Base-by-base conservation (phyloP, 495 filamentous ascomycete genomes). In the Staphylotrichum tortipilum region DNA sequence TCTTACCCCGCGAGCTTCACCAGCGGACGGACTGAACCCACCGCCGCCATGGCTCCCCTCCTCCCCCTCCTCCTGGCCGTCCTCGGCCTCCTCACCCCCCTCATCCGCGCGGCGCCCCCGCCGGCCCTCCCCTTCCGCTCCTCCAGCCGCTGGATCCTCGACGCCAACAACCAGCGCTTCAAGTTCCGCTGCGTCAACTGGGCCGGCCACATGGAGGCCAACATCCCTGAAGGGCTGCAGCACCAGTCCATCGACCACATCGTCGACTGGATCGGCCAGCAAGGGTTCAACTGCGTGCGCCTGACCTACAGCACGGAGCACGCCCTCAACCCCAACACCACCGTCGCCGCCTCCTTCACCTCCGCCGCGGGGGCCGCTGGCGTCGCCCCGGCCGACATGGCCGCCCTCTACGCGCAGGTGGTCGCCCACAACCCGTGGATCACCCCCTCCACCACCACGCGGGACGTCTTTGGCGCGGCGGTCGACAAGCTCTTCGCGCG, bases 241-340 rank as follows among this genome's bases (percentile, higher is more conserved):
- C 68, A 69, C 60, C 65, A 74, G 50, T 57, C 67, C 17, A 37
- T 75, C 18, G 60, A 63, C 49, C 57, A 57, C 59, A 67, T 76
- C 51, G 61, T 64, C 33, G 53, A 60, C 54, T 71, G 69, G 62
- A 69, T 78, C 59, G 40, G 60, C 29, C 30, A 47, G 18, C 63
- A 70, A 15, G 66, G 66, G 38, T 78, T 76, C 68, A 76, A 76
- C 68, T 78, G 75, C 63, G 72, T 78, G 39, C 73, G 75, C 17
- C 66, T 78, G 15, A 76, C 73, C 22, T 78, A 72, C 65, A 66
- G 62, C 38, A 75, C 68, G 62, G 75, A 78, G 57, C 71, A 71
- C 53, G 72, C 75, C 0, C 65, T 78, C 11, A 55, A 65, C 58
- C 69, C 68, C 1, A n/a, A 42, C 21, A 44, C 59, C 9, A 36